Conservation (phyloP, 345 rosid species). For the Citrus cavaleriei region DNA sequence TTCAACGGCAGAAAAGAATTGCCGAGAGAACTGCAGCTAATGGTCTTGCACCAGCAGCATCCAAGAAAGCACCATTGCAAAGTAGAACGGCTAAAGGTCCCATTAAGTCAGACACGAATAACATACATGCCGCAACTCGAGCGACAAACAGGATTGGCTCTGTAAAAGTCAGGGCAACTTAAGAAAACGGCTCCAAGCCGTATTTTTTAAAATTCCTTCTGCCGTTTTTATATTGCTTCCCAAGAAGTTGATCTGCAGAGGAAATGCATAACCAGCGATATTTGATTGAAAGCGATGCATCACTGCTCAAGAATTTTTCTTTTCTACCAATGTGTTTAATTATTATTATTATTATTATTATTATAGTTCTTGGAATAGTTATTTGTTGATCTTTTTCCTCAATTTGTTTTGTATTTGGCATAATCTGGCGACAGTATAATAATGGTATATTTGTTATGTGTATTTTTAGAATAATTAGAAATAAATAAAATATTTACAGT, state of each 20-base stretch:
- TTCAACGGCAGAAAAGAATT: slow-evolving; percentile 78
- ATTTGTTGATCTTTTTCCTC: slow-evolving; percentile 8
- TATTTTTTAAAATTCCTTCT: too few species aligned
- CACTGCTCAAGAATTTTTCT: neutral
- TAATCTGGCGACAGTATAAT: neutral
- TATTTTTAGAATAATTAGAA: neutral
- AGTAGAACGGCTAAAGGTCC: slow-evolving; percentile 33
- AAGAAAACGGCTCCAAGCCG: slow-evolving; percentile 7
- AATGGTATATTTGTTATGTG: neutral
- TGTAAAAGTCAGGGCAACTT: slow-evolving; percentile 32
- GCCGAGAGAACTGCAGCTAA: slow-evolving; percentile 74
- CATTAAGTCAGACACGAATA: slow-evolving; percentile 16
- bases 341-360: neutral
- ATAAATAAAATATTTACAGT: neutral
- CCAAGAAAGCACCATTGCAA: slow-evolving; percentile 39
- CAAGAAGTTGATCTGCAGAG: neutral
- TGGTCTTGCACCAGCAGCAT: slow-evolving; percentile 26
- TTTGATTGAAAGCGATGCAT: neutral
- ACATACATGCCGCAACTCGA: slow-evolving; percentile 18
- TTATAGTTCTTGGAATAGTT: slow-evolving; percentile 6
- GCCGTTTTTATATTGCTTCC: neutral
- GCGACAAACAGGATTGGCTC: slow-evolving; percentile 26
- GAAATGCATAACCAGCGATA: neutral
- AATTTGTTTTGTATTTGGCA: neutral
- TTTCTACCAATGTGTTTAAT: neutral